Evolutionary conservation across 768 basidiomycete genomes (phyloP), one percentile per base, ranked within the genome.

Genomic region (Gloeopeniophorella convolvens): DNA sequence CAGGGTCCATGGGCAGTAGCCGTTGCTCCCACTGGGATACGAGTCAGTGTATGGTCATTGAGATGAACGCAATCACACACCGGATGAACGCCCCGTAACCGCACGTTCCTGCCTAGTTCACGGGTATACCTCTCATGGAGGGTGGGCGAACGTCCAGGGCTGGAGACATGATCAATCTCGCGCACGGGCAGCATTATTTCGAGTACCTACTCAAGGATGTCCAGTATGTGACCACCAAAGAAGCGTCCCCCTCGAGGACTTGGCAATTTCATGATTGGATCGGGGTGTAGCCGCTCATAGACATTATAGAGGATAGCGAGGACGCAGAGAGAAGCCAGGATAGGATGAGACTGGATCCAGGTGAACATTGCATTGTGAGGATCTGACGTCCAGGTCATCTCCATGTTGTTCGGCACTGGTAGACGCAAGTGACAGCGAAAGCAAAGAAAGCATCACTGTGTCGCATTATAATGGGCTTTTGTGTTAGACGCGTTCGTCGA

Each of bases 1-100:
- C 63, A 4, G 90, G 87, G 62, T 95, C 92, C 35, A 90, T 71
- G 0, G 89, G 88, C 47, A 90, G 71, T 1, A 95, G 77, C 30
- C 92, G 81, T 34, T 80, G 74, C 52, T 86, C 88, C 79, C 82
- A 86, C 87, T 90, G 50, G 5, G 41, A 40, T 8, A 18, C 39
- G 23, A 30, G 31, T 41, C 36, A 46, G 15, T 37, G 15, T 50
- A n/a, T n/a, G 3, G 16, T 10, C 35, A 42, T 23, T 15, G 24
- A 16, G 18, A 45, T 11, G 10, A 24, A 20, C 16, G 11, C 1
- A 47, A 42, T 10, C n/a, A 73, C 86, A 54, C 66, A 89, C 87
- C 44, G 83, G 82, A 40, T 77, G 75, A 11, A 83, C 52, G 3
- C 87, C 88, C 39, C 78, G 74, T 43, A 90, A 74, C 31, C 82